Evolutionary conservation across 169 alveolate species (phyloP).

Genomic region (Cryptosporidium ubiquitum): DNA sequence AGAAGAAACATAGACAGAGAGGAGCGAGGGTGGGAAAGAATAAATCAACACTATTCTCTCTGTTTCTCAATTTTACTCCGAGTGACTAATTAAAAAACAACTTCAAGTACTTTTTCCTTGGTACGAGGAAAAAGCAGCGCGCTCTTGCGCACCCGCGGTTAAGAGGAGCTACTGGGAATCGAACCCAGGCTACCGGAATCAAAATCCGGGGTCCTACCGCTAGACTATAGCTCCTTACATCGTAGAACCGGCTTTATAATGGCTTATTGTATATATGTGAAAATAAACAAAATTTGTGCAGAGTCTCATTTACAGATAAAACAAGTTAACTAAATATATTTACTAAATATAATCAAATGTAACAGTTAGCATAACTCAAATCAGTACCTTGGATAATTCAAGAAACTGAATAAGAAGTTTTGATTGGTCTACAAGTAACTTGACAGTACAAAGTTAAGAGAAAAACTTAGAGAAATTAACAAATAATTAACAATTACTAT

Average conservation of each 20-base stretch:
- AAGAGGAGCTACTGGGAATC: conserved; percentile 75
- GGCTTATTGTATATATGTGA: not conserved
- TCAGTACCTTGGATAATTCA: too few species aligned
- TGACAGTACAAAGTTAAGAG: not conserved
- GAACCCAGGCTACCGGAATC: conserved; percentile 77
- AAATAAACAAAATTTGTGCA: not conserved
- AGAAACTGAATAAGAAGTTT: too few species aligned
- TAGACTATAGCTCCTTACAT: conserved; percentile 73
- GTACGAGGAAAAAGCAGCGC: not conserved
- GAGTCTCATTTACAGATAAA: not conserved
- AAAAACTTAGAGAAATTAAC: not conserved
- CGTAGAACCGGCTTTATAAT: not conserved
- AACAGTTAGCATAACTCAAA: too few species aligned
- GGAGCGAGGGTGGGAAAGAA: too few species aligned
- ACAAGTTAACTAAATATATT: not conserved
- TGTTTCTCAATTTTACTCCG: too few species aligned
- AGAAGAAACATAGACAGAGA: too few species aligned
- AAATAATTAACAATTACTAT: not conserved
- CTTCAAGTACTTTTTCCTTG: too few species aligned
- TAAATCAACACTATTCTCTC: too few species aligned
- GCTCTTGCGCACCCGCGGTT: not conserved
- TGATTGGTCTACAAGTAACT: not conserved
- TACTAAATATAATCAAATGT: too few species aligned
- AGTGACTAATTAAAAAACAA: not conserved
- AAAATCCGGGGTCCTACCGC: conserved; percentile 78